A percentile compares a stretch with the other conserved stretches of the same genome.
Evolutionary conservation across 2,329 filamentous ascomycete species (phyloP).

Genomic region (Alternaria gaisen): DNA sequence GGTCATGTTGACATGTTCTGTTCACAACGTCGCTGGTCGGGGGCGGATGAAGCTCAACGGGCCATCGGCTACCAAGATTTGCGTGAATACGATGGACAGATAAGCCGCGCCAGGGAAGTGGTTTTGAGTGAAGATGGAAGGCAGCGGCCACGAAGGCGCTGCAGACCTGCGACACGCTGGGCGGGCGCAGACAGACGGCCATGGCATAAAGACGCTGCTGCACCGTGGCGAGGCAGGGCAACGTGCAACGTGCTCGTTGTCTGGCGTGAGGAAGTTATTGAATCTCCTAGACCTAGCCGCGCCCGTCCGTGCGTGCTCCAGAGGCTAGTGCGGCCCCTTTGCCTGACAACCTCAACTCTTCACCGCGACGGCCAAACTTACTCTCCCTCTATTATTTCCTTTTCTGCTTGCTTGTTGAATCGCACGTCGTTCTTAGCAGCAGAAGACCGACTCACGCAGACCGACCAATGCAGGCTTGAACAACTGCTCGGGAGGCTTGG

Average conservation of each 20-base stretch:
- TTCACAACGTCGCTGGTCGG: constrained; percentile 10
- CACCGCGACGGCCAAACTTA: constrained; percentile 36
- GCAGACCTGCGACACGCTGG: background rate
- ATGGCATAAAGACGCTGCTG: constrained; percentile 1
- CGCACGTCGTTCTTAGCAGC: constrained; percentile 34
- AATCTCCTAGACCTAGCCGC: constrained; percentile 17
- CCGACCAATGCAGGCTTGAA: constrained; percentile 52
- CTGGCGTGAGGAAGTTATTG: constrained; percentile 21
- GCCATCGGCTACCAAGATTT: constrained; percentile 28
- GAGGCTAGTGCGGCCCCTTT: constrained; percentile 31
- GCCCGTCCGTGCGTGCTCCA: constrained; percentile 23
- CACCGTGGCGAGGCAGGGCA: constrained; percentile 12
- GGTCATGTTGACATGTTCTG: constrained; percentile 7
- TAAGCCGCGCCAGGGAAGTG: background rate
- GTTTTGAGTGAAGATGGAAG: background rate
- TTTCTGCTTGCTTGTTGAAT: constrained; percentile 41
- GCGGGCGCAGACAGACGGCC: background rate
- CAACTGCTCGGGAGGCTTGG: constrained; percentile 51
- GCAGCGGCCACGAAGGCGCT: background rate
- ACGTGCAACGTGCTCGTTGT: constrained; percentile 18
- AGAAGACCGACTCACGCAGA: constrained; percentile 31
- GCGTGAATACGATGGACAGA: constrained; percentile 4
- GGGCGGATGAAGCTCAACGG: constrained; percentile 15
- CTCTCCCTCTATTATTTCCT: constrained; percentile 48
- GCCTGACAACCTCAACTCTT: constrained; percentile 32